Conservation (phyloP, 2,329 filamentous ascomycete genomes). For the Diaporthe ampelina region DNA sequence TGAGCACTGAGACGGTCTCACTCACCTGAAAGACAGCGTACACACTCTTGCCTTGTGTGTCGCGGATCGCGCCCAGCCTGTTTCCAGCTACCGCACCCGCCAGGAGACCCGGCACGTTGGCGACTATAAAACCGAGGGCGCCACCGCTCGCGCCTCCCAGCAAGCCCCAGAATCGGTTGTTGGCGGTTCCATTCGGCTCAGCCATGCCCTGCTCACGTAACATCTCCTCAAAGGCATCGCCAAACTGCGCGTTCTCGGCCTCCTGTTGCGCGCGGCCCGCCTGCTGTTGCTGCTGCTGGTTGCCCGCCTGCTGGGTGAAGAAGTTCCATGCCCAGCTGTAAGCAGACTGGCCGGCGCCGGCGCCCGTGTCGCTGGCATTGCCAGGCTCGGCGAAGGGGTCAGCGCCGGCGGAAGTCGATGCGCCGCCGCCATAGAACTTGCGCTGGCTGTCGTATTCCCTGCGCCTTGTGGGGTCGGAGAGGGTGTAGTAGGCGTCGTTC, state of each 20-base stretch:
- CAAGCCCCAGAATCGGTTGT: constrained; percentile 86
- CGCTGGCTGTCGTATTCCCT: constrained; percentile 87
- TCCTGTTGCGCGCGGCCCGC: constrained; percentile 60
- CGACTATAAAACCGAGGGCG: constrained; percentile 94
- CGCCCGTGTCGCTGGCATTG: constrained; percentile 53
- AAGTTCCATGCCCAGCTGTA: constrained; percentile 86
- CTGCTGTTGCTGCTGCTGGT: constrained; percentile 48
- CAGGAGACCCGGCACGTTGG: constrained; percentile 88
- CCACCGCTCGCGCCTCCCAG: constrained; percentile 89
- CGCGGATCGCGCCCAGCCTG: constrained; percentile 87
- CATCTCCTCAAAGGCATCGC: constrained; percentile 92
- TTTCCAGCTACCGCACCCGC: constrained; percentile 95
- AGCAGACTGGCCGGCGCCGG: constrained; percentile 57
- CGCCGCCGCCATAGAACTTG: constrained; percentile 65
- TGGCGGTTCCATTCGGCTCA: constrained; percentile 73
- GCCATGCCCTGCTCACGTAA: constrained; percentile 87
- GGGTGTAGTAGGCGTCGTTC: constrained; percentile 63
- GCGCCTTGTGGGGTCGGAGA: constrained; percentile 83
- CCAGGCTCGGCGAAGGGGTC: constrained; percentile 64
- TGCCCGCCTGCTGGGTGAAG: constrained; percentile 57
- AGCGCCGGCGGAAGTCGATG: constrained; percentile 56
- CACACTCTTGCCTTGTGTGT: constrained; percentile 94
- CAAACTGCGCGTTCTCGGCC: constrained; percentile 85
- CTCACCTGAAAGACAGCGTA: constrained; percentile 84
- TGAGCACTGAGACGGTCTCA: constrained; percentile 35